phyloP scores from a whole-genome alignment of 345 rosid species.

The Trapa bicornis region DNA sequence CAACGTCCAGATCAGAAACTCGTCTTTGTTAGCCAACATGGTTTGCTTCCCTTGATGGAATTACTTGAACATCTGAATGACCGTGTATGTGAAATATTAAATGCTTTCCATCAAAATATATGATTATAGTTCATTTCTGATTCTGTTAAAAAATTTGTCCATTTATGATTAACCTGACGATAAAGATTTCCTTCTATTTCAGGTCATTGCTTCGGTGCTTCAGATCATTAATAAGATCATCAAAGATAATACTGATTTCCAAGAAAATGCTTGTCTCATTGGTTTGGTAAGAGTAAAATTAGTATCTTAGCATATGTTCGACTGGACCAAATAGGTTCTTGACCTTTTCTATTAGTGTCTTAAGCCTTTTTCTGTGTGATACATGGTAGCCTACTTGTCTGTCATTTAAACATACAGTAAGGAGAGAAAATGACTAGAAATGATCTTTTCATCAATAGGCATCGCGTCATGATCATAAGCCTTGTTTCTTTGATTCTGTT shows the following conservation, averaged over 20 bases:
- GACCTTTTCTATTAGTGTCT: background rate
- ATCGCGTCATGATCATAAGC: background rate
- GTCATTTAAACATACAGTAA: background rate
- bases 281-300: slow-evolving; percentile 47
- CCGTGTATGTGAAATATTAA: slow-evolving; percentile 46
- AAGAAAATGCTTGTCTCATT: slow-evolving; percentile 98
- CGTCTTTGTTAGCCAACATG: slow-evolving; percentile 78
- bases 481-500: background rate
- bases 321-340: background rate
- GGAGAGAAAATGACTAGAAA: background rate
- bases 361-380: slow-evolving; percentile 3
- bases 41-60: slow-evolving; percentile 82
- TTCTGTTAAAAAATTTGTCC: too few relatives aligned
- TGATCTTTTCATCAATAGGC: background rate
- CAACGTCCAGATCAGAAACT: slow-evolving; percentile 89
- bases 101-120: background rate
- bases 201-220: slow-evolving; percentile 82
- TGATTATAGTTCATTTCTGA: slow-evolving; percentile 6
- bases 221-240: slow-evolving; percentile 78
- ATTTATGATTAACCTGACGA: background rate
- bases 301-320: background rate
- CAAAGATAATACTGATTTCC: slow-evolving; percentile 75
- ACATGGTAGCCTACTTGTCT: background rate
- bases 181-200: slow-evolving; percentile 16
- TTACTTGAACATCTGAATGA: slow-evolving; percentile 74